These are phyloP conservation scores for Phytophthora brassicae DNA, from an alignment of 352 stramenopile genomes.

Conservation along the genomic window DNA sequence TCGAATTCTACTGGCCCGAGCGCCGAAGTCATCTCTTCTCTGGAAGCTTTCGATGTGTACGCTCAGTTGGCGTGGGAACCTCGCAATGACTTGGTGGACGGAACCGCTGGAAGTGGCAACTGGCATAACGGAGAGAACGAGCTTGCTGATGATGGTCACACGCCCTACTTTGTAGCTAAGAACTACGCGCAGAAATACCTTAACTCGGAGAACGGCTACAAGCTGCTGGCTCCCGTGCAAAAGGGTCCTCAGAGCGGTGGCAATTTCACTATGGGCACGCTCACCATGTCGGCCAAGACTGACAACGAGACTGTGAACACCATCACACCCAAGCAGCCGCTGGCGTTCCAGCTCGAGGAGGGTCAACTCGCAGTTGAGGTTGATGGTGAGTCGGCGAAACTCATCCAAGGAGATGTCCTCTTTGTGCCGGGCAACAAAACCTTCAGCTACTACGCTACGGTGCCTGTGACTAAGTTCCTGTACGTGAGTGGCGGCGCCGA, in stretches of 20 bases:
- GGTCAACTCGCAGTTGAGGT: conserved; percentile 49
- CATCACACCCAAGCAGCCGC: conserved; percentile 45
- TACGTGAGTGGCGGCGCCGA: conserved; percentile 53
- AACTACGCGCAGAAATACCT: conserved; percentile 63
- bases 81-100: conserved; percentile 45
- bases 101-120: conserved; percentile 42
- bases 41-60: conserved; percentile 54
- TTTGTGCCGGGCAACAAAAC: conserved; percentile 47
- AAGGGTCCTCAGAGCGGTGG: conserved; percentile 46
- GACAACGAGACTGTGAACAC: conserved; percentile 42
- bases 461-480: conserved; percentile 58
- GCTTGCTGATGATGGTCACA: conserved; percentile 41
- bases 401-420: conserved; percentile 57
- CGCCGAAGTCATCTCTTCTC: conserved; percentile 38
- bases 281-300: conserved; percentile 50
- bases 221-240: conserved; percentile 49
- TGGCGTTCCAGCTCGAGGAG: conserved; percentile 55
- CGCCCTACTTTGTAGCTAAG: conserved; percentile 57
- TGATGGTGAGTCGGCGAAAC: conserved; percentile 31
- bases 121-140: conserved; percentile 57
- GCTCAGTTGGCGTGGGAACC: conserved; percentile 42
- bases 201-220: conserved; percentile 56
- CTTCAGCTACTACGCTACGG: conserved; percentile 52
- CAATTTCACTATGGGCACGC: conserved; percentile 62
- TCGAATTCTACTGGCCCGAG: conserved; percentile 34